Base-by-base conservation (phyloP, 768 basidiomycete genomes). In the Lentinula sp. region DNA sequence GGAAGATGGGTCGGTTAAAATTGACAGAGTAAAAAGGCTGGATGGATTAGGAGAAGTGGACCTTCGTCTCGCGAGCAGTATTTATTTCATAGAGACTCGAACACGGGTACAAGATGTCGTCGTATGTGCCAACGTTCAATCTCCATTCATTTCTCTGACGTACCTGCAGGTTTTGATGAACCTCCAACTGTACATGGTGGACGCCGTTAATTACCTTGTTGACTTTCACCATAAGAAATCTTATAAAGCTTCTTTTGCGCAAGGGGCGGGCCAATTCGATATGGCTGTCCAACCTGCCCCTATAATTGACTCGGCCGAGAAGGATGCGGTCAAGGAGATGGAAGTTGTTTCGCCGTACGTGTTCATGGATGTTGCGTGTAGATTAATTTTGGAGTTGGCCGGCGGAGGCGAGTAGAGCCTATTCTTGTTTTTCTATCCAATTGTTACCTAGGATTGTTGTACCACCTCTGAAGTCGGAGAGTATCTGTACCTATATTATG, bases 171-270 rank as follows among this genome's bases (percentile, higher is more conserved):
- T 97, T 6, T 79, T 97, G 39, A 98, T 98, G 95, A 97, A 99
- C 73, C 82, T 99, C 1, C 95, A 98, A 67, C 82, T 98, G 42
- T 99, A 98, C 72, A 91, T 93, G 81, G 93, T 99, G 18, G 96
- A 99, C 70, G 87, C 87, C 23, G 86, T 88, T 72, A 98, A 98
- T 75, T 98, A 98, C 74, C 83, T 99, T 33, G 97, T 99, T 60
- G 96, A 98, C 71, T 99, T 99, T 76, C 89, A 97, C 67, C 95
- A 98, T 77, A 93, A 97, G 73, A 95, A 93, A 70, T 91, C 94
- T 56, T 97, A 98, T 74, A 82, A 79, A 65, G 92, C 91, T 6
- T 85, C 84, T 1, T 79, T 78, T 12, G 85, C 88, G 43, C 78
- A 83, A 0, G 88, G 79, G 6, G 87, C 88, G 16, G 87, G 83